These are phyloP conservation scores for Bipolaris bicolor DNA, from an alignment of 2,329 filamentous ascomycete genomes.

Conservation along the genomic window DNA sequence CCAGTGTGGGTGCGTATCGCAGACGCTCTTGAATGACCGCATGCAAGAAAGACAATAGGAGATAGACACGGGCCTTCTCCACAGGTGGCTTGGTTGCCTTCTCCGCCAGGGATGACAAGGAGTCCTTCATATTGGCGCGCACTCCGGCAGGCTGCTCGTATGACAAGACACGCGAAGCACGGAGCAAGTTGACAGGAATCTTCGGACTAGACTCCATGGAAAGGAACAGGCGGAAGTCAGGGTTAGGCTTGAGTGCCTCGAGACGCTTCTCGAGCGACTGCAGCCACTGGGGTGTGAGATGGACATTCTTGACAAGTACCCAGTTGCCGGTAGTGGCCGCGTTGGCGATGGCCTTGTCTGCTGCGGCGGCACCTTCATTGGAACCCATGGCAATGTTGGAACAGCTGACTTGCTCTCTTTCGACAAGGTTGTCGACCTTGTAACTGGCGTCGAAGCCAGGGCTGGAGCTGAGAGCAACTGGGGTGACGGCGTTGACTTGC, in stretches of 20 bases:
- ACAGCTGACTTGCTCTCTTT: conserved; percentile 79
- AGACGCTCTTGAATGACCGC: conserved; percentile 94
- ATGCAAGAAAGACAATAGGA: conserved; percentile 91
- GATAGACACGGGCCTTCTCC: conserved; percentile 86
- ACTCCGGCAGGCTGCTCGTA: conserved; percentile 98
- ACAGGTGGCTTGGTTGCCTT: conserved; percentile 82
- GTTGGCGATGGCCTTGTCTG: conserved; percentile 93
- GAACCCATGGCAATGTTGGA: conserved; percentile 99
- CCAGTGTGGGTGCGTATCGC: conserved; percentile 89
- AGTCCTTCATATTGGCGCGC: conserved; percentile 98
- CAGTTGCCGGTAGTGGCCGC: conserved; percentile 91
- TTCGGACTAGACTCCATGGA: conserved; percentile 98
- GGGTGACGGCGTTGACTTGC: conserved; percentile 81
- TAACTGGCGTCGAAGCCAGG: conserved; percentile 98
- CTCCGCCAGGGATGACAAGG: conserved; percentile 79
- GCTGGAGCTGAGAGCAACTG: conserved; percentile 90
- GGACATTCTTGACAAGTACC: conserved; percentile 99
- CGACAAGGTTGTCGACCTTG: conserved; percentile 95
- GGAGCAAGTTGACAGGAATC: conserved; percentile 94
- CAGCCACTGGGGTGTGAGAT: conserved; percentile 93
- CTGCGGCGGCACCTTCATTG: conserved; percentile 87
- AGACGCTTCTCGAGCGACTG: conserved; percentile 97
- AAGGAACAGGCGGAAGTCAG: conserved; percentile 91
- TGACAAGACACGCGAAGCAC: conserved; percentile 92
- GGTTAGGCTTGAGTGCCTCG: conserved; percentile 91